Percentiles rank a stretch among this genome's conserved stretches.
Conservation (phyloP, 2,329 filamentous ascomycete species). For the Orbilia brochopaga region DNA sequence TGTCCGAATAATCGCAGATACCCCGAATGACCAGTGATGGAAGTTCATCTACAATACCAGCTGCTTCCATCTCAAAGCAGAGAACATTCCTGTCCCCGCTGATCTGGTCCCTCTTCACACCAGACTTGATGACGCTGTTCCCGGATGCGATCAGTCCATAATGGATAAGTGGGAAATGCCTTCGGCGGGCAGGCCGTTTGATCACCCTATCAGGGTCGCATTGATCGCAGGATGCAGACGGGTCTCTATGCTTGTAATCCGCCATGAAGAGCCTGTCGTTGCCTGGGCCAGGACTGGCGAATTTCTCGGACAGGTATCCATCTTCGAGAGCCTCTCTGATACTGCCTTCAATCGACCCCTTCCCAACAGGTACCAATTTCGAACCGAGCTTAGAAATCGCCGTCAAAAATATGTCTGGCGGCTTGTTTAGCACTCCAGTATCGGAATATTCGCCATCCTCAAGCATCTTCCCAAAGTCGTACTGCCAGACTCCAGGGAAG, state of each 20-base stretch:
- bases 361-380: neutral
- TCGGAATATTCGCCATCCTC: conserved; percentile 8
- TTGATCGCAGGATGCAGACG: neutral
- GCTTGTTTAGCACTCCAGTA: conserved; percentile 9
- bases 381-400: conserved; percentile 2
- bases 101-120: conserved; percentile 9
- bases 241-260: no score
- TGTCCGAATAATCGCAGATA: conserved; percentile 24
- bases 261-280: no score
- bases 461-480: conserved; percentile 25
- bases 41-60: conserved; percentile 13
- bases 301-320: no score
- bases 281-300: no score
- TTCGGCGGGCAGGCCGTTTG: neutral
- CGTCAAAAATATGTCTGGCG: conserved; percentile 10
- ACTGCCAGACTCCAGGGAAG: conserved; percentile 15
- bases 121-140: conserved; percentile 15
- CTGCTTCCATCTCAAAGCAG: conserved; percentile 24
- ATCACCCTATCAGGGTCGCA: neutral
- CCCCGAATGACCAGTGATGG: conserved; percentile 16
- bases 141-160: conserved; percentile 10
- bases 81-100: conserved; percentile 8
- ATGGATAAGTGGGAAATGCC: neutral
- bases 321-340: no score
- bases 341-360: neutral